Evolutionary conservation across 1,139 yeast species (phyloP).

Genomic region (Eremothecium gossypii): DNA sequence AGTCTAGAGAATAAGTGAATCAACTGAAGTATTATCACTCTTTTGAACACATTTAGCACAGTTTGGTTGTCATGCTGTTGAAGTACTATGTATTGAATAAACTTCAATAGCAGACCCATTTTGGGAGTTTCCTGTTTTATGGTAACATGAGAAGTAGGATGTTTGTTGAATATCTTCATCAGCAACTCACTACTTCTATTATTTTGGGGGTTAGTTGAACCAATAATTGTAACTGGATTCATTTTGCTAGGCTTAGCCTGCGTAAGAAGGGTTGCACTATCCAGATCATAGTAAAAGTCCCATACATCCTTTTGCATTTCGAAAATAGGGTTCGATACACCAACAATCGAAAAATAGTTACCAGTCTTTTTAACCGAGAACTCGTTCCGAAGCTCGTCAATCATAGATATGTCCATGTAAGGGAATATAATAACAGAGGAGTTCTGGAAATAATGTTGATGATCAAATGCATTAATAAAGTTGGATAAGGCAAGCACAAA

Average conservation of each 20-base stretch:
- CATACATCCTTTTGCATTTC: constrained; percentile 21
- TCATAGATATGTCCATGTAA: constrained; percentile 25
- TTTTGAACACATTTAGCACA: constrained; percentile 16
- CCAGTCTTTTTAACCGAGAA: constrained; percentile 2
- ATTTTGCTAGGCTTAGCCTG: constrained; percentile 2
- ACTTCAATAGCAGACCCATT: constrained; percentile 14
- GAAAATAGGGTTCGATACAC: constrained; percentile 28
- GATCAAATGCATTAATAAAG: constrained; percentile 13
- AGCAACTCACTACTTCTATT: constrained; percentile 2
- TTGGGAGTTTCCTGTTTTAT: background rate
- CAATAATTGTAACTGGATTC: constrained; percentile 4
- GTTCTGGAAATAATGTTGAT: constrained; percentile 10
- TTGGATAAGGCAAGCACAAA: constrained; percentile 21
- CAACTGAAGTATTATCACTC: constrained; percentile 20
- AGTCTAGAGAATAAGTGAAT: constrained; percentile 9
- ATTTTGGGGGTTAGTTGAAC: background rate
- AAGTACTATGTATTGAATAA: constrained; percentile 12
- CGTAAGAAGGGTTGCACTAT: constrained; percentile 12
- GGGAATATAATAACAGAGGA: constrained; percentile 19
- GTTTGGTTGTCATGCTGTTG: constrained; percentile 21
- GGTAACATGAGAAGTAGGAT: constrained; percentile 4
- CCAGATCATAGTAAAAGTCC: constrained; percentile 26
- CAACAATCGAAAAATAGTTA: constrained; percentile 15
- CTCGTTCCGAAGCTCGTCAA: constrained; percentile 15
- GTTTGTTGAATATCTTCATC: constrained; percentile 12